Conservation (phyloP, 805 yeast genomes). For the Yamadazyma nakazawae region DNA sequence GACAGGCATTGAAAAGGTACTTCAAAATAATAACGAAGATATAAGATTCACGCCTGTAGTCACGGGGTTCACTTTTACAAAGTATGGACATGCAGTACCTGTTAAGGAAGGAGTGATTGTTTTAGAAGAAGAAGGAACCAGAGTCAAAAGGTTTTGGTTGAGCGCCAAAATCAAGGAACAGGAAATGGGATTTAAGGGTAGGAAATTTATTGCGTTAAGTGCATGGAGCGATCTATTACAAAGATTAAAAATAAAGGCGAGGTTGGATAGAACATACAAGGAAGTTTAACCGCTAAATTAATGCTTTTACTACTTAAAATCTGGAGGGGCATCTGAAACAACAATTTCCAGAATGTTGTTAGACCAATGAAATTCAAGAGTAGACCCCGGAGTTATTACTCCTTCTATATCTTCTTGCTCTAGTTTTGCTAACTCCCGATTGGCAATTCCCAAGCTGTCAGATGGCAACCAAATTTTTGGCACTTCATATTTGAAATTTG, state of each 20-base stretch:
- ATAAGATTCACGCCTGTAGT: conserved; percentile 31
- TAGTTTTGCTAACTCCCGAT: conserved; percentile 5
- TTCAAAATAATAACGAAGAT: conserved; percentile 12
- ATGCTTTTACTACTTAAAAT: conserved; percentile 19
- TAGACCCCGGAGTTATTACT: conserved; percentile 26
- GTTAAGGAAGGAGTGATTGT: conserved; percentile 27
- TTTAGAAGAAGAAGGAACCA: conserved; percentile 12
- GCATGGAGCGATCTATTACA: conserved; percentile 16
- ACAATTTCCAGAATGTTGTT: conserved; percentile 14
- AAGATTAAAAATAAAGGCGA: conserved; percentile 17
- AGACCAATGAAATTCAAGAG: conserved; percentile 14
- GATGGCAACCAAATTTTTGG: conserved; percentile 41
- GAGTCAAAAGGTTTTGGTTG: conserved; percentile 26
- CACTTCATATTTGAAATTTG: conserved; percentile 33
- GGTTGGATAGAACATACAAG: conserved; percentile 11
- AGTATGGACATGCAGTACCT: conserved; percentile 26
- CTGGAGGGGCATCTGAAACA: conserved; percentile 33
- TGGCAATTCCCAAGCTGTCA: conserved; percentile 26
- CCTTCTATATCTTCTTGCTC: conserved; percentile 15
- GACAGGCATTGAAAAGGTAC: conserved; percentile 19
- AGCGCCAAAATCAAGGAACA: conserved; percentile 15
- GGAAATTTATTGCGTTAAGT: conserved; percentile 6
- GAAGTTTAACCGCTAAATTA: conserved; percentile 4
- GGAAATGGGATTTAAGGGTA: conserved; percentile 2
- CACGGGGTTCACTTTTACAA: conserved; percentile 25